Evolutionary conservation across 192 early-diverging fungal genomes (phyloP).

Genomic region (Coemansia sp.): DNA sequence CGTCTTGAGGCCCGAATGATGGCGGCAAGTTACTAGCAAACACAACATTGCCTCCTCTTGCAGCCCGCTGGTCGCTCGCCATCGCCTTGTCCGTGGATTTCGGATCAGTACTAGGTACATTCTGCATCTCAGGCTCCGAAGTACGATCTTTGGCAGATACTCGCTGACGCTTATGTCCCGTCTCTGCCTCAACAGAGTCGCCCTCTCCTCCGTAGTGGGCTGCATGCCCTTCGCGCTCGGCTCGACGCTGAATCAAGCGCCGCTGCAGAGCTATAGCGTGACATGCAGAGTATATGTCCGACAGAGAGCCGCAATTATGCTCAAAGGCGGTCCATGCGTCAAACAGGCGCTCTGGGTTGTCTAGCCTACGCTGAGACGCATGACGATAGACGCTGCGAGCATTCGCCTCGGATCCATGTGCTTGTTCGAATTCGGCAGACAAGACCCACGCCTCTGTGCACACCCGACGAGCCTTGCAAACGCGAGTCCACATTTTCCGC

Average conservation of each 20-base stretch:
- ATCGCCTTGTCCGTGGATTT: not conserved
- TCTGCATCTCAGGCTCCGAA: not conserved
- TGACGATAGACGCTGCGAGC: slow-evolving; percentile 43
- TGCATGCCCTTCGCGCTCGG: slow-evolving; percentile 12
- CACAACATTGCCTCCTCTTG: slow-evolving; percentile 4
- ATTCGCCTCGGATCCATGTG: slow-evolving; percentile 17
- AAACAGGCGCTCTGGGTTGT: slow-evolving; percentile 44
- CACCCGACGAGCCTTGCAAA: slow-evolving; percentile 36
- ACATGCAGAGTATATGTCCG: slow-evolving; percentile 16
- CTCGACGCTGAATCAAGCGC: slow-evolving; percentile 19
- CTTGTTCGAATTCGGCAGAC: slow-evolving; percentile 41
- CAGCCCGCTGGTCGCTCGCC: not conserved
- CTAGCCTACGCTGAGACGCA: slow-evolving; percentile 46
- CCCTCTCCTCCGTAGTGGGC: not conserved
- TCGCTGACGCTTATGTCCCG: slow-evolving; percentile 8
- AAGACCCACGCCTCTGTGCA: slow-evolving; percentile 48
- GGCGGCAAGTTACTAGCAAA: slow-evolving; percentile 36
- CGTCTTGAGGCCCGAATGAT: slow-evolving; percentile 5
- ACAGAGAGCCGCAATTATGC: slow-evolving; percentile 15
- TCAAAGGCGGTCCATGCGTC: slow-evolving; percentile 43
- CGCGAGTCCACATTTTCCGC: slow-evolving; percentile 35
- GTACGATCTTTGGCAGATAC: not conserved
- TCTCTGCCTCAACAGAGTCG: not conserved
- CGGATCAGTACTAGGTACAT: not conserved
- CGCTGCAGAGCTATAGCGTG: slow-evolving; percentile 25